These are phyloP conservation scores for Blastobotrys mokoenaii DNA, from an alignment of 805 yeast species.

Conservation along the genomic window DNA sequence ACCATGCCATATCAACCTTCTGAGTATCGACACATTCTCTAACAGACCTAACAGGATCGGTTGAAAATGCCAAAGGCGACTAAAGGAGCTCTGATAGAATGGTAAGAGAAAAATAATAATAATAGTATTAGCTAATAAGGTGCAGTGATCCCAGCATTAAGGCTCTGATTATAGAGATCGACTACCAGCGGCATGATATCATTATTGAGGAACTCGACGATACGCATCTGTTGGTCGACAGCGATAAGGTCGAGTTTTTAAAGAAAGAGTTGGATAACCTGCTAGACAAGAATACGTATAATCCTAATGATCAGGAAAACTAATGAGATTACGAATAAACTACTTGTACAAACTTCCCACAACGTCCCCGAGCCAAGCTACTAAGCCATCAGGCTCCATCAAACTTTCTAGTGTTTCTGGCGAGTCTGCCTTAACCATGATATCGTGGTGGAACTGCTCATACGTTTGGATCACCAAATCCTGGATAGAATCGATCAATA, in stretches of 20 bases:
- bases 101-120: conserved; percentile 12
- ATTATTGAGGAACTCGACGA: conserved; percentile 79
- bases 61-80: conserved; percentile 13
- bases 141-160: conserved; percentile 82
- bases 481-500: conserved; percentile 56
- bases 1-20: background rate
- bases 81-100: conserved; percentile 30
- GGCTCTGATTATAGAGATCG: conserved; percentile 78
- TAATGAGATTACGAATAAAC: no score
- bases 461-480: conserved; percentile 53
- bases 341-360: conserved; percentile 9
- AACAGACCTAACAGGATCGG: background rate
- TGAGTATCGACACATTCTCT: no score
- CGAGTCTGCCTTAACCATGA: conserved; percentile 22
- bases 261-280: conserved; percentile 69
- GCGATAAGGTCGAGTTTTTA: conserved; percentile 63
- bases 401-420: conserved; percentile 36
- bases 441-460: conserved; percentile 39
- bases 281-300: conserved; percentile 75
- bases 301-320: conserved; percentile 58
- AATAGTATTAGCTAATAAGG: background rate
- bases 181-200: conserved; percentile 66
- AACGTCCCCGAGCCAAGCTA: conserved; percentile 38
- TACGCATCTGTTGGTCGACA: conserved; percentile 77
- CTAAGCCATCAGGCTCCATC: conserved; percentile 57